phyloP scores from a whole-genome alignment of 2,329 filamentous ascomycete species.

The Didymella segeticola region DNA sequence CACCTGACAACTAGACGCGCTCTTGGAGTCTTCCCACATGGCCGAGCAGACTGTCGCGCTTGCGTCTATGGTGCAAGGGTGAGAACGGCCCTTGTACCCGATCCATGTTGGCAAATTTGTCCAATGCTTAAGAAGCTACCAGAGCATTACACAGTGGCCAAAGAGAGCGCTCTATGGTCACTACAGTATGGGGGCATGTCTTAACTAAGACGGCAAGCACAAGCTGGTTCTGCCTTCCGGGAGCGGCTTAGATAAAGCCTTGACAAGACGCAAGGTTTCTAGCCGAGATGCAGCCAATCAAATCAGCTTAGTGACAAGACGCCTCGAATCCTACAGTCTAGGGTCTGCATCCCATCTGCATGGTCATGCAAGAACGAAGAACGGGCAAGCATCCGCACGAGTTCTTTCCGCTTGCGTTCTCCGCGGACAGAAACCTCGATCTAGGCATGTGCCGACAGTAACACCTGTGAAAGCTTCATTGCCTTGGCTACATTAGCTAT shows the following conservation, averaged over 20 bases:
- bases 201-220: neutral
- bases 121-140: too few relatives aligned
- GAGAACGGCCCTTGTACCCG: neutral
- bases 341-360: neutral
- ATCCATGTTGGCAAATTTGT: too few relatives aligned
- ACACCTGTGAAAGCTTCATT: slow-evolving; percentile 10
- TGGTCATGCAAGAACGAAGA: neutral
- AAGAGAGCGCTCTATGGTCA: too few relatives aligned
- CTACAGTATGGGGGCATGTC: too few relatives aligned
- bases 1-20: neutral
- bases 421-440: neutral
- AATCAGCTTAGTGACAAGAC: neutral
- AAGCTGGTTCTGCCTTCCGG: neutral
- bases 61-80: neutral
- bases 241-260: neutral
- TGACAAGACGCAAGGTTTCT: neutral
- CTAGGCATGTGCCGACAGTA: neutral
- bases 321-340: neutral
- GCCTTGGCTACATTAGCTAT: slow-evolving; percentile 4
- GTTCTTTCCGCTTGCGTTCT: neutral
- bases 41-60: neutral
- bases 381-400: slow-evolving; percentile 2
- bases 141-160: too few relatives aligned
- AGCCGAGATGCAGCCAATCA: slow-evolving; percentile 2
- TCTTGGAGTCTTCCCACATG: neutral